Evolutionary conservation across 805 yeast species (phyloP).

Genomic region (Debaryomyces prosopidis): DNA sequence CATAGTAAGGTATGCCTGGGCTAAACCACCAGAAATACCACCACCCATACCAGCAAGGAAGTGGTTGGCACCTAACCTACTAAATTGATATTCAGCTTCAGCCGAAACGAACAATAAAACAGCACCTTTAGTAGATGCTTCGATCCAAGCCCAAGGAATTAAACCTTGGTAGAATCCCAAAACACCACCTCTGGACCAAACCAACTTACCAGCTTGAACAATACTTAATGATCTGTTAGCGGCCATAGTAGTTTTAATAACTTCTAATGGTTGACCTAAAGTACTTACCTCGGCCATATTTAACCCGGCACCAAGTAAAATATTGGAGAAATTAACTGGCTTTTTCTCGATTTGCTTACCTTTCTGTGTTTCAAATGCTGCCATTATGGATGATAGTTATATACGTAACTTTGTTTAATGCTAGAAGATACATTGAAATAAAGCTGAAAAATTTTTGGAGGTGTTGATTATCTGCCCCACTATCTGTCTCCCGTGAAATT

Average conservation of each 20-base stretch:
- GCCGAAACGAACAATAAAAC: slow-evolving; percentile 88
- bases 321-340: slow-evolving; percentile 85
- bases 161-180: slow-evolving; percentile 95
- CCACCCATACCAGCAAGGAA: slow-evolving; percentile 91
- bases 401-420: neutral
- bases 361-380: neutral
- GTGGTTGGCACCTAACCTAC: slow-evolving; percentile 57
- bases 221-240: slow-evolving; percentile 81
- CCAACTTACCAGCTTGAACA: slow-evolving; percentile 64
- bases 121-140: slow-evolving; percentile 99
- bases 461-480: neutral
- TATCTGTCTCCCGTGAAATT: neutral
- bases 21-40: slow-evolving; percentile 94
- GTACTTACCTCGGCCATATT: slow-evolving; percentile 92
- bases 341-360: slow-evolving; percentile 61
- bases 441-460: neutral
- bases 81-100: slow-evolving; percentile 83
- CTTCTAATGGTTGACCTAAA: slow-evolving; percentile 96
- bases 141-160: slow-evolving; percentile 99
- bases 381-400: neutral
- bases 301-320: slow-evolving; percentile 89
- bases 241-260: slow-evolving; percentile 96
- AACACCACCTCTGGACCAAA: slow-evolving; percentile 93
- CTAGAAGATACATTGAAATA: neutral
- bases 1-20: slow-evolving; percentile 94